Conservation (phyloP, 2,329 filamentous ascomycete species). For the Neurospora sp. region DNA sequence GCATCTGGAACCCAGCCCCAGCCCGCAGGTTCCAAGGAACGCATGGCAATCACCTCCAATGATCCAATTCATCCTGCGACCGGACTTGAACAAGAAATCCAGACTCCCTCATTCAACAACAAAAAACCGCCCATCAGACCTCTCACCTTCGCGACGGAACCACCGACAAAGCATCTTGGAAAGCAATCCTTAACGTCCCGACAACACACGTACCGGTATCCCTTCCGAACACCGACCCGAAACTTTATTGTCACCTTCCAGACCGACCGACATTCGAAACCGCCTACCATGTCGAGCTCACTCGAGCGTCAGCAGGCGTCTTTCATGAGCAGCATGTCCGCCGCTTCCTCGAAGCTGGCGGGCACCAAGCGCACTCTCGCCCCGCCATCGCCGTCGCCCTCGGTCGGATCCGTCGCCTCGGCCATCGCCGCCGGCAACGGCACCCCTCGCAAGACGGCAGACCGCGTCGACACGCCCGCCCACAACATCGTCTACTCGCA, state of each 20-base stretch:
- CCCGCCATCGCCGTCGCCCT: conserved; percentile 54
- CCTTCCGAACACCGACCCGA: background rate
- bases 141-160: background rate
- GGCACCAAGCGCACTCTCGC: conserved; percentile 40
- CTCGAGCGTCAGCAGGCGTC: conserved; percentile 56
- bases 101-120: background rate
- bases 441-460: conserved; percentile 54
- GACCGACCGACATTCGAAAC: conserved; percentile 10
- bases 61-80: background rate
- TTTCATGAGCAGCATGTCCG: conserved; percentile 52
- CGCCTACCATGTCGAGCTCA: conserved; percentile 44
- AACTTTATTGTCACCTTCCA: background rate
- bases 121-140: background rate
- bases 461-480: conserved; percentile 35
- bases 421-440: conserved; percentile 51
- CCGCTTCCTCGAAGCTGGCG: conserved; percentile 51
- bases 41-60: background rate
- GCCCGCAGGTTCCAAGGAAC: background rate
- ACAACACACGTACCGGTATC: background rate
- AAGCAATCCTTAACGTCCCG: background rate
- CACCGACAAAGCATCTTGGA: background rate
- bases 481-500: conserved; percentile 55
- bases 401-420: conserved; percentile 38
- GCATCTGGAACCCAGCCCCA: background rate
- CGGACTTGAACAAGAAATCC: background rate